These are phyloP conservation scores for Fragilaria crotonensis DNA, from an alignment of 108 stramenopile genomes.

Conservation along the genomic window DNA sequence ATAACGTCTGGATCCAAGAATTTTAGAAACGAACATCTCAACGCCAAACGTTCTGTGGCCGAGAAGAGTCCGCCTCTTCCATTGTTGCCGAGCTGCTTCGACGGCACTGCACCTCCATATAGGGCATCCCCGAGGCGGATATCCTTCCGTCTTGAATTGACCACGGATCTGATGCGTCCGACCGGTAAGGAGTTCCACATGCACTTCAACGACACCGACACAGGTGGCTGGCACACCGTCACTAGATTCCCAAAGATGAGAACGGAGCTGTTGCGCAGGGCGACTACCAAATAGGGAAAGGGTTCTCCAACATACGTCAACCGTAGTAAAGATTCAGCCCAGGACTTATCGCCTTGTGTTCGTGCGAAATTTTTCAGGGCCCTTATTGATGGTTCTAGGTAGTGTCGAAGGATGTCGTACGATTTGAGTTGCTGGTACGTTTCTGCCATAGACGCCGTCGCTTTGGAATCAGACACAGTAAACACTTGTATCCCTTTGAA, in stretches of 20 bases:
- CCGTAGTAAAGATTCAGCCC: slow-evolving; percentile 68
- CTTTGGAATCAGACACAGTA: slow-evolving; percentile 10
- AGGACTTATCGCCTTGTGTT: slow-evolving; percentile 23
- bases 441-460: background rate
- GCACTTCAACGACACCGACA: slow-evolving; percentile 56
- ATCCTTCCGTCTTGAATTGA: slow-evolving; percentile 64
- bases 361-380: slow-evolving; percentile 51
- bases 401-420: slow-evolving; percentile 50
- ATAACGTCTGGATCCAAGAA: slow-evolving; percentile 37
- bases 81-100: background rate
- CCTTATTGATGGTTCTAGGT: slow-evolving; percentile 59
- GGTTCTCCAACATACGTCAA: slow-evolving; percentile 43
- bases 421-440: slow-evolving; percentile 18
- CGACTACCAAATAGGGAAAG: slow-evolving; percentile 31
- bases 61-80: slow-evolving; percentile 2
- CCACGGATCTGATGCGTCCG: slow-evolving; percentile 89
- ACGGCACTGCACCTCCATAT: slow-evolving; percentile 71
- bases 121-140: slow-evolving; percentile 74
- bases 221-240: slow-evolving; percentile 36
- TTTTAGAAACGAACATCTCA: slow-evolving; percentile 62
- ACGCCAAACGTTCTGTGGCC: slow-evolving; percentile 47
- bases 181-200: slow-evolving; percentile 71
- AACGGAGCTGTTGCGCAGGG: slow-evolving; percentile 10
- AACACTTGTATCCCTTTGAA: slow-evolving; percentile 69
- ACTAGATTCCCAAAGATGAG: slow-evolving; percentile 2